These are phyloP conservation scores for Calonectria pseudoreteaudii DNA, from an alignment of 2,329 filamentous ascomycete genomes.

Conservation along the genomic window DNA sequence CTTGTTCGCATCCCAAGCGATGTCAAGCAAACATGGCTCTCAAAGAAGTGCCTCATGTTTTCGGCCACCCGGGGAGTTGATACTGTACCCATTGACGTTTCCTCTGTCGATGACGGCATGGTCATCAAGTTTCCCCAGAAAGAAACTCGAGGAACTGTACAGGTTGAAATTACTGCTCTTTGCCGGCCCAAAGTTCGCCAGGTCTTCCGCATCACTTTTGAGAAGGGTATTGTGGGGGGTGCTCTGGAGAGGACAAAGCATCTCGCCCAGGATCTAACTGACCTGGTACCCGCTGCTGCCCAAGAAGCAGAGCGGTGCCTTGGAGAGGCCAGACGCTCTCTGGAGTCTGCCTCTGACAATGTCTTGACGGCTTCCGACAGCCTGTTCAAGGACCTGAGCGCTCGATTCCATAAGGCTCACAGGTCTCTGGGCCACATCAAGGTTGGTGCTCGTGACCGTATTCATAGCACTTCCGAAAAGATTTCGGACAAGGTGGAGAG, in stretches of 20 bases:
- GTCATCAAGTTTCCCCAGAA: constrained; percentile 63
- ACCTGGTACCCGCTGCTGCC: constrained; percentile 53
- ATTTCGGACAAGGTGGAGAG: constrained; percentile 33
- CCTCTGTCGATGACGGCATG: constrained; percentile 62
- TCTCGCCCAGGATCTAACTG: constrained; percentile 56
- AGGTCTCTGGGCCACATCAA: constrained; percentile 38
- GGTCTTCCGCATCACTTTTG: constrained; percentile 71
- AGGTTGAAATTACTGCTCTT: constrained; percentile 68
- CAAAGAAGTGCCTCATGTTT: constrained; percentile 67
- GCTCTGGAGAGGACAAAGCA: constrained; percentile 58
- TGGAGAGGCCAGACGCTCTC: constrained; percentile 48
- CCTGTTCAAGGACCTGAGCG: constrained; percentile 38
- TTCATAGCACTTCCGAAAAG: constrained; percentile 30
- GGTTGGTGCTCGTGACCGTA: constrained; percentile 29
- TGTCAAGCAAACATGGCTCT: constrained; percentile 66
- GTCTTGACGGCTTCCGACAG: constrained; percentile 45
- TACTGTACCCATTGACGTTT: constrained; percentile 61
- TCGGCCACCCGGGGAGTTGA: constrained; percentile 63
- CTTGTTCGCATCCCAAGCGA: constrained; percentile 64
- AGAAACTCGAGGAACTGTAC: constrained; percentile 69
- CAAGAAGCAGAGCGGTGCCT: constrained; percentile 53
- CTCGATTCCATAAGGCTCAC: constrained; percentile 36
- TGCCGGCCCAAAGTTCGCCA: constrained; percentile 72
- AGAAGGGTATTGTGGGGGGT: constrained; percentile 58
- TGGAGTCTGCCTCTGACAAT: constrained; percentile 47